Evolutionary conservation across 106 monocot species (phyloP), one percentile per base, ranked within the genome.

Genomic region (Narthecium ossifragum): DNA sequence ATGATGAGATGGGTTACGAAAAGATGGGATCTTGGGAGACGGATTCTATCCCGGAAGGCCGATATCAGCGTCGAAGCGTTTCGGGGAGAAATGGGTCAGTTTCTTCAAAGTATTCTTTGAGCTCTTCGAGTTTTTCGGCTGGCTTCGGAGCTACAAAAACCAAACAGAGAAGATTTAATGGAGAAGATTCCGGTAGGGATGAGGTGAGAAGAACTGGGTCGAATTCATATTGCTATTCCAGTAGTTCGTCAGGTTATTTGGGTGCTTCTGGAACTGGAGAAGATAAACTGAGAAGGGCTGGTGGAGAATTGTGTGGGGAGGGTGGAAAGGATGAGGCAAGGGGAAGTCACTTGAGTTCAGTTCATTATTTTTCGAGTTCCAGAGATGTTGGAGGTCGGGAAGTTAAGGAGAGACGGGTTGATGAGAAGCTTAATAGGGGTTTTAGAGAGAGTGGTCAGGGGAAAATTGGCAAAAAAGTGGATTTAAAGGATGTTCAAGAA

Each of bases 1-100:
- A 9, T 15, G 25, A 23, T 51, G 33, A 6, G 51, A 51, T 14
- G 67, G 34, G 57, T n/a, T n/a, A n/a, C n/a, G n/a, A n/a, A n/a
- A n/a, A n/a, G n/a, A n/a, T n/a, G n/a, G 27, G 36, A 2, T 64
- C 43, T 52, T 23, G 52, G 6, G 66, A 52, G 49, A 38, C 33
- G 31, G 4, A 52, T 2, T 22, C 51, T 10, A 29, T 65, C 17
- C 25, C 51, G 27, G 46, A 26, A 9, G 50, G 51, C 13, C 5
- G 32, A 4, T 48, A 63, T 4, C 50, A 34, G 17, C 7, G 22
- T 26, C 25, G 20, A 5, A 10, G 37, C 50, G 20, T 20, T 24
- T 17, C 13, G 20, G 24, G 36, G 38, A 40, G 7, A 13, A 9
- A 11, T 62, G 46, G 29, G 27, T 29, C 24, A 2, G 1, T 2